These are phyloP conservation scores for Nicotiana otophora DNA, from an alignment of 257 asterid species.

Conservation along the genomic window DNA sequence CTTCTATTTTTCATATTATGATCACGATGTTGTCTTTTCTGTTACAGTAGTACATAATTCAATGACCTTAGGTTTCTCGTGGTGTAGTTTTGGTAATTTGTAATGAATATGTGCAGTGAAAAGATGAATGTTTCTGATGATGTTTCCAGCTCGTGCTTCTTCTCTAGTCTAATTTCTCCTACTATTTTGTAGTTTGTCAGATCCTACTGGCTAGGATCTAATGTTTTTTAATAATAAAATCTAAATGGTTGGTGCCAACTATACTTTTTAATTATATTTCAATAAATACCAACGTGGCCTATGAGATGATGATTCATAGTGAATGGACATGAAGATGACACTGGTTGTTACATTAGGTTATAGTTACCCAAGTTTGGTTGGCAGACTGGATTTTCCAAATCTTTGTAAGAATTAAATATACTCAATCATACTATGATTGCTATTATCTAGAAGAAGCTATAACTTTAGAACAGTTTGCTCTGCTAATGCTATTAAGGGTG, in stretches of 20 bases:
- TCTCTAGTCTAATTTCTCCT: neutral
- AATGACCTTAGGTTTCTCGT: neutral
- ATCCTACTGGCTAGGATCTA: neutral
- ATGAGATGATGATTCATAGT: slow-evolving; percentile 1
- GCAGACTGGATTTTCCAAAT: neutral
- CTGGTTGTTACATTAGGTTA: neutral
- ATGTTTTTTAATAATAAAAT: neutral
- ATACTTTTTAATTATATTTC: neutral
- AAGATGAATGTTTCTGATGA: neutral
- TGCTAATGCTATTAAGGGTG: neutral
- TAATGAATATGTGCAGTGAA: neutral
- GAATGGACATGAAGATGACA: neutral
- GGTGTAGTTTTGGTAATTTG: neutral
- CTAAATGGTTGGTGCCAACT: slow-evolving; percentile 3
- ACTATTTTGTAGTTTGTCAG: neutral
- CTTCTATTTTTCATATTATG: neutral
- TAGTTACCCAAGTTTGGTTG: slow-evolving; percentile 1
- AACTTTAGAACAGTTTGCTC: neutral
- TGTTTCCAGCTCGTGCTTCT: neutral
- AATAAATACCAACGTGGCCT: neutral
- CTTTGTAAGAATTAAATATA: neutral
- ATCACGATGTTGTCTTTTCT: neutral
- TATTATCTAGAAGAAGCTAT: too few species aligned
- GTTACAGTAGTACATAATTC: neutral
- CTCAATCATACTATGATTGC: too few species aligned